Base-by-base conservation (phyloP, 2,329 filamentous ascomycete genomes). In the Pyricularia grisea region DNA sequence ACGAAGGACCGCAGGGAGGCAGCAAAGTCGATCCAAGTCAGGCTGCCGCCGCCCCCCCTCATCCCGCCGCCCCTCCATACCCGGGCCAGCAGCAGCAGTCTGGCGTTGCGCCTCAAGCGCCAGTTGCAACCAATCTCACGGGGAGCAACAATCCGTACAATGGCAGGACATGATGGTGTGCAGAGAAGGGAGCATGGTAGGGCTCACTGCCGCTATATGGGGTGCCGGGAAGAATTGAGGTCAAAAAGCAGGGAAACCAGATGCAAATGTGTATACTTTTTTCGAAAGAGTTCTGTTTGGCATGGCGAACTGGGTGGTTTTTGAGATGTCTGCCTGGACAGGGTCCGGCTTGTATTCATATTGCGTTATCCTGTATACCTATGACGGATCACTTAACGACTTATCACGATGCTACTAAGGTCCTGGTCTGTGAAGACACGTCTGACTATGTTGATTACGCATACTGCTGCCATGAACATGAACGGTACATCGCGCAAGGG, bases 21-120 rank as follows among this genome's bases (percentile, higher is more conserved):
- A 80, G 81, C 68, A 89, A 89, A 79, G 75, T 84, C 68, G 84
- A 87, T 70, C 84, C 84, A 20, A 78, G 77, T 28, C 85, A 87
- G 77, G 75, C 67, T 17, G 42, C 28, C 17, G 36, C 31, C 5
- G 7, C 31, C 9, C 5, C 31, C 9, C 31, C 31, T 33, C 31
- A 6, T 10, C 7, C 31, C 30, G 30, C 28, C 12, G 23, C 23
- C 12, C 67, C 60, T 25, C 60, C 33, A n/a, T 55, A 64, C 25
- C 28, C 60, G n/a, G 31, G 25, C 14, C 58, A 28, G 33, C 58
- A 55, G 50, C 50, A 27, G 55, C 67, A 33, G 60, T 60, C 67
- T 3, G n/a, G 25, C 10, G 28, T 23, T 42, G 11, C 42, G 25
- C 50, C 66, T n/a, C 84, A 85, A 11, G 82, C 83, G 31, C 72